Conservation (phyloP, 768 basidiomycete species). For the Amanita jacksonii region DNA sequence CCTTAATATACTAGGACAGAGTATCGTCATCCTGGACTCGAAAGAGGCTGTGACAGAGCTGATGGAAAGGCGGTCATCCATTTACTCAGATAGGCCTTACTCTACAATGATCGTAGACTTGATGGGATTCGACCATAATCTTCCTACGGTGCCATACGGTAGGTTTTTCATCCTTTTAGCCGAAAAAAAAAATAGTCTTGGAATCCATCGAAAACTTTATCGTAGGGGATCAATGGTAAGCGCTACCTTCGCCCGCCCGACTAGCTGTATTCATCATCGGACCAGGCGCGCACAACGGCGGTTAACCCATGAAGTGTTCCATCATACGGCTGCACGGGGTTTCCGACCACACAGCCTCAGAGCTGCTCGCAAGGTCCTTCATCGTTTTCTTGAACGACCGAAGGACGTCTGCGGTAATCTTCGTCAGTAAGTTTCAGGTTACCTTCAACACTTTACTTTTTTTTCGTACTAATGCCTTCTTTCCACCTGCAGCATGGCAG, state of each 20-base stretch:
- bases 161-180: no score
- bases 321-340: conserved; percentile 9
- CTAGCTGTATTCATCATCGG: neutral
- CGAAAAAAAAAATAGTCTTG: no score
- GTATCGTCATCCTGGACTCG: conserved; percentile 11
- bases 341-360: conserved; percentile 22
- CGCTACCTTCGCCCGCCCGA: no score
- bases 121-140: conserved; percentile 12
- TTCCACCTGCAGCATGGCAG: conserved; percentile 28
- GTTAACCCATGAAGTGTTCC: conserved; percentile 15
- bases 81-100: conserved; percentile 11
- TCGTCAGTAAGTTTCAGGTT: conserved; percentile 23
- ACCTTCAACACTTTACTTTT: neutral
- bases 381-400: conserved; percentile 22
- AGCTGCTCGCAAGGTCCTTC: conserved; percentile 21
- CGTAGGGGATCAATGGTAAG: no score
- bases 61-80: conserved; percentile 13
- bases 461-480: conserved; percentile 5
- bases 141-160: conserved; percentile 20
- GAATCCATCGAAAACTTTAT: no score
- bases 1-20: neutral
- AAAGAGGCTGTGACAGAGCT: conserved; percentile 13
- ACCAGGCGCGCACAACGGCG: conserved; percentile 21
- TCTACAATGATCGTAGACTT: neutral
- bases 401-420: conserved; percentile 24